Evolutionary conservation across 257 asterid genomes (phyloP), one percentile per base, ranked within the genome.

Genomic region (Asclepias syriaca): DNA sequence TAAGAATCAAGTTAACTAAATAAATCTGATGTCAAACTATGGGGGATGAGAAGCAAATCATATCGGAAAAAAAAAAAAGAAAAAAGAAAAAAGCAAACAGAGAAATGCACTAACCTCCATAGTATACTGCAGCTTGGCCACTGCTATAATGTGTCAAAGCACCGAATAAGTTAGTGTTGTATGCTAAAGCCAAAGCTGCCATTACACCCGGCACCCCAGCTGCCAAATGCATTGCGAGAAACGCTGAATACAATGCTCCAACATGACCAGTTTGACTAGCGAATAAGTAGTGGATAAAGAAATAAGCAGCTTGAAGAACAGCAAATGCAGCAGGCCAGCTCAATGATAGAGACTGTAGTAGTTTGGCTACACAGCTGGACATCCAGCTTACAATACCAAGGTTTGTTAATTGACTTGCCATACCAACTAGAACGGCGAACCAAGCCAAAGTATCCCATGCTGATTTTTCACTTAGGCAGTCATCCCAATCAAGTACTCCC

Each of bases 361-460:
- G 54, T 75, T 83, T 86, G 58, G 97, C 98, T 21, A 93, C 97
- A 16, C 87, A 86, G 75, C 65, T 68, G 66, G 98, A 89, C 96
- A 91, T 91, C 98, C 98, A 93, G 77, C 82, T 72, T 43, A 93
- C 94, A 15, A 93, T 91, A 49, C 98, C 98, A 1, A 89, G 92
- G 75, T 77, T 87, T n/a, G 98, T 89, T 80, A 93, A 77, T 78
- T 93, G 98, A 60, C 97, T 76, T 16, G 98, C 98, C 98, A 93
- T 93, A 74, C 98, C 97, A 43, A 93, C 97, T 39, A 93, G 82
- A 72, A 93, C 93, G n/a, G 98, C 98, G 76, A 93, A 91, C 98
- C 98, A 93, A 66, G 96, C 96, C 84, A 93, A 79, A 65, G 98
- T 93, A 70, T 93, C 98, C 98, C 98, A 93, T 61, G 98, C 97